phyloP scores from a whole-genome alignment of 129 eudicot species.

The Erigeron canadensis region DNA sequence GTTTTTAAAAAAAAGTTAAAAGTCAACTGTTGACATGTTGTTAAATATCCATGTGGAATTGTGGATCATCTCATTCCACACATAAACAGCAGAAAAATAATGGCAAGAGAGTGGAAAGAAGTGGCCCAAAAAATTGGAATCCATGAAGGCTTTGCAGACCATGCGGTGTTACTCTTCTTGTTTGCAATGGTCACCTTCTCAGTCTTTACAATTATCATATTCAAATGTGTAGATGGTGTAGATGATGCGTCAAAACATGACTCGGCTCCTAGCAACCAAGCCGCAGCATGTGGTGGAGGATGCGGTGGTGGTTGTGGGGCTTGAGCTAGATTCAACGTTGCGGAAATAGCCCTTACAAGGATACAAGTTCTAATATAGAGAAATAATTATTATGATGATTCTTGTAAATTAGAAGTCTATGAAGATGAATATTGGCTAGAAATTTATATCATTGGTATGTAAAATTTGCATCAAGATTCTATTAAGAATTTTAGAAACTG shows the following conservation, averaged over 20 bases:
- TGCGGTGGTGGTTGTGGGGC: constrained; percentile 34
- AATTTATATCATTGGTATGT: neutral
- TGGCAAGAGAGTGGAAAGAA: constrained; percentile 30
- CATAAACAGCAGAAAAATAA: constrained; percentile 10
- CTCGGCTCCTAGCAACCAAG: constrained; percentile 24
- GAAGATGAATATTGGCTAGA: neutral
- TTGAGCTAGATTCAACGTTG: neutral
- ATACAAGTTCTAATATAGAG: neutral
- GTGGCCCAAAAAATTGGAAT: constrained; percentile 3
- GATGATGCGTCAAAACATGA: neutral
- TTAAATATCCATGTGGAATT: constrained; percentile 1
- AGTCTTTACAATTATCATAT: constrained; percentile 20
- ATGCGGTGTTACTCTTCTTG: constrained; percentile 21
- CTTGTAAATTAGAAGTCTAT: constrained; percentile 1
- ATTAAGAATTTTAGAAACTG: neutral
- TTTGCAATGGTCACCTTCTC: constrained; percentile 19
- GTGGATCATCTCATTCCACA: constrained; percentile 19
- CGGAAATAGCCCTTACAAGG: neutral
- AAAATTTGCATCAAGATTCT: constrained; percentile 4
- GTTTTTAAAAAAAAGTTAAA: neutral
- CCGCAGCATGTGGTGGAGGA: constrained; percentile 24
- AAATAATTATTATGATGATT: neutral
- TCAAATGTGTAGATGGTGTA: constrained; percentile 25
- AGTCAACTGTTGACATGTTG: constrained; percentile 22
- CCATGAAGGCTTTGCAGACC: constrained; percentile 25